Base-by-base conservation (phyloP, 148 eudicot genomes). In the Camellia sinensis region DNA sequence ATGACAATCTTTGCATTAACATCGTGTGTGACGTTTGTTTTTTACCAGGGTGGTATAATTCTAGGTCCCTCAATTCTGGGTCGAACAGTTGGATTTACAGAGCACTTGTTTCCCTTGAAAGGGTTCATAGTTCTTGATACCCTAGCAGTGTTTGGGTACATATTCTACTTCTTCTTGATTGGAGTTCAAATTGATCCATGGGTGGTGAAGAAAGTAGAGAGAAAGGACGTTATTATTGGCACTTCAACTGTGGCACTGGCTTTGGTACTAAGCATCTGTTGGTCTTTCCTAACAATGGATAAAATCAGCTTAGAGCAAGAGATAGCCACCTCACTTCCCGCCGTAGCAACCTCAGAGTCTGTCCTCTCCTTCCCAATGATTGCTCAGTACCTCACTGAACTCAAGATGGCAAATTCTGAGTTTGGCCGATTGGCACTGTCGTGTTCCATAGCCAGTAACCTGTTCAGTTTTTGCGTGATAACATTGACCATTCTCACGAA, bases 341-440 rank as follows among this genome's bases (percentile, higher is more conserved):
- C 53, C 0, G 68, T 59, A n/a, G 81, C 75, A 54, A 59, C 41
- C 10, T 6, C 46, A 18, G 54, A 62, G 19, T 69, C 81, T 4
- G 46, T 60, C 21, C 37, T 79, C 10, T 70, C 81, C 1, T 79
- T 79, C 81, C 81, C 81, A 19, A 72, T 70, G 37, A 59, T 79
- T 37, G 63, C 81, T 57, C 81, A 79, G 56, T 79, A 57, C 50
- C 75, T 79, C 18, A 44, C 73, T 7, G 81, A 79, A 70, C 44
- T 69, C 14, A 71, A 70, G 53, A 69, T 79, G 67, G 41, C 44
- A 19, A 79, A 79, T 46, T 69, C 81, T 0, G 81, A 79, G 75
- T 79, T 79, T 45, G 81, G 81, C 44, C 75, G 50, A 44, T 50
- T 79, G 54, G 73, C 81, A 40, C 19, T 79, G 50, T 79, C 81